These are phyloP conservation scores for Neurospora sp. DNA, from an alignment of 495 filamentous ascomycete genomes.

Conservation along the genomic window DNA sequence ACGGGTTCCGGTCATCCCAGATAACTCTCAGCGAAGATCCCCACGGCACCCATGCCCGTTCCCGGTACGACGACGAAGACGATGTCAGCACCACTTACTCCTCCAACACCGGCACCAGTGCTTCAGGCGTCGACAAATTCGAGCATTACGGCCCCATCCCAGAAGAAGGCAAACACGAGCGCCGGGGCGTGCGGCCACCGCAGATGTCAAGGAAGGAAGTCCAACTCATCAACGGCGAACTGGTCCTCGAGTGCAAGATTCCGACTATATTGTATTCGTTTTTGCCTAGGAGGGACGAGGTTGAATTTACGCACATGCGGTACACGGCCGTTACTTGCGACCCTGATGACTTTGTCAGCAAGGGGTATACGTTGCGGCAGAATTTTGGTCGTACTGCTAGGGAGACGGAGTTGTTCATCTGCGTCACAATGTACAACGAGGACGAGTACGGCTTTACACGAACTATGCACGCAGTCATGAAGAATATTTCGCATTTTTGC, in stretches of 20 bases:
- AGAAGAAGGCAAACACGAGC: conserved; percentile 62
- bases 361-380: conserved; percentile 92
- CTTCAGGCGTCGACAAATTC: conserved; percentile 22
- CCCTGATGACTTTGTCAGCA: conserved; percentile 81
- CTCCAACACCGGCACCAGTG: not conserved
- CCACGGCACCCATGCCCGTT: conserved; percentile 12
- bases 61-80: not conserved
- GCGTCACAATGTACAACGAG: conserved; percentile 99
- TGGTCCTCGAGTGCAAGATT: conserved; percentile 98
- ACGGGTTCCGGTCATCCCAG: conserved; percentile 56
- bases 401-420: conserved; percentile 98
- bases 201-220: conserved; percentile 94
- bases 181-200: conserved; percentile 71
- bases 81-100: not conserved
- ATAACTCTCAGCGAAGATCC: conserved; percentile 30
- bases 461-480: conserved; percentile 98
- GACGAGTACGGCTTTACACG: conserved; percentile 92
- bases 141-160: conserved; percentile 84
- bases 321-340: conserved; percentile 99
- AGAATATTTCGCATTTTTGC: conserved; percentile 94
- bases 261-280: conserved; percentile 96
- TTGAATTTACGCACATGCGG: conserved; percentile 99
- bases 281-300: conserved; percentile 78
- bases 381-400: conserved; percentile 75
- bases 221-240: conserved; percentile 88